These are phyloP conservation scores for Curvularia lunata DNA, from an alignment of 2,329 filamentous ascomycete genomes.

Conservation along the genomic window DNA sequence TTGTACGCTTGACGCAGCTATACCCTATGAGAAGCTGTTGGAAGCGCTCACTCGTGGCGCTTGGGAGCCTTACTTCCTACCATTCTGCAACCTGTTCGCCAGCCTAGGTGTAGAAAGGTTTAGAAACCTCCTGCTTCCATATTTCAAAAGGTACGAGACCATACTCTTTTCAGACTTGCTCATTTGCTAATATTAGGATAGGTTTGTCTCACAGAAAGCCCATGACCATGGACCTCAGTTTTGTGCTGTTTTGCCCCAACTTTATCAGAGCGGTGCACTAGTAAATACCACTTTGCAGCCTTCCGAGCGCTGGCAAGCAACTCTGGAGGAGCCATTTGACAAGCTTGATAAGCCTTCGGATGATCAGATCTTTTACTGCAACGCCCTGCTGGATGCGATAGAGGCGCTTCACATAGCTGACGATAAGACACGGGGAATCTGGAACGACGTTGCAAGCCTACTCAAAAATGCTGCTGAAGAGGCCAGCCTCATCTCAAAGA, in stretches of 20 bases:
- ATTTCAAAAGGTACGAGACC: constrained; percentile 74
- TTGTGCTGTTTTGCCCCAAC: constrained; percentile 38
- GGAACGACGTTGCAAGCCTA: constrained; percentile 28
- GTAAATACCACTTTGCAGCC: constrained; percentile 26
- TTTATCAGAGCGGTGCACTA: constrained; percentile 34
- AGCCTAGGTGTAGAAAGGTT: constrained; percentile 77
- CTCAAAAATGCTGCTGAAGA: constrained; percentile 27
- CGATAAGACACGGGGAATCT: constrained; percentile 29
- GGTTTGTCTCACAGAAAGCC: constrained; percentile 68
- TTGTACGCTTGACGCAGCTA: constrained; percentile 78
- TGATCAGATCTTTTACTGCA: constrained; percentile 35
- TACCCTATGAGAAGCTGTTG: constrained; percentile 71
- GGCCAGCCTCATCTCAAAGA: constrained; percentile 2
- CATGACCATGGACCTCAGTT: constrained; percentile 41
- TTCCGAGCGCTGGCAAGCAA: constrained; percentile 39
- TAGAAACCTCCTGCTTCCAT: constrained; percentile 74
- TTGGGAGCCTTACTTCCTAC: constrained; percentile 76
- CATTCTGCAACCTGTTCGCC: constrained; percentile 83
- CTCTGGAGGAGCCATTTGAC: constrained; percentile 72
- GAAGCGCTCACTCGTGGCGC: constrained; percentile 69
- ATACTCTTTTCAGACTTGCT: background rate
- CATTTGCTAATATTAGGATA: constrained; percentile 46
- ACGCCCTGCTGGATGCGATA: constrained; percentile 38
- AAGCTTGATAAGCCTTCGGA: constrained; percentile 48
- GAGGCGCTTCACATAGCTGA: constrained; percentile 29